Conservation (phyloP, 2,329 filamentous ascomycete species). For the Nothopassalora personata region DNA sequence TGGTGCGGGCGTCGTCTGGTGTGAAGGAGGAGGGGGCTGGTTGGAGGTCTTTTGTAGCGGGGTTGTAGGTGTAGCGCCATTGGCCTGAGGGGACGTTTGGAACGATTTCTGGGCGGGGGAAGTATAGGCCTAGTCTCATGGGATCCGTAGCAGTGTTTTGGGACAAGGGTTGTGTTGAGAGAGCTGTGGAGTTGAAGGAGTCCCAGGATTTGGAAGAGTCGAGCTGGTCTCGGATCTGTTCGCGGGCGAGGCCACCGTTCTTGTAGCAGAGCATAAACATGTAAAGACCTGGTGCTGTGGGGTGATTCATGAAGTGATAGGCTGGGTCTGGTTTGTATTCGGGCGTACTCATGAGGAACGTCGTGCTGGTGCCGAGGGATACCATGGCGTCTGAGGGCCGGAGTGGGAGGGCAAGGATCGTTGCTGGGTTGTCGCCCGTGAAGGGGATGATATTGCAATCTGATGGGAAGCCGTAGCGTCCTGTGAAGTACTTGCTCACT, state of each 20-base stretch:
- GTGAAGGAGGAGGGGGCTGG: slow-evolving; percentile 42
- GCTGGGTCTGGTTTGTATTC: slow-evolving; percentile 81
- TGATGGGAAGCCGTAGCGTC: slow-evolving; percentile 68
- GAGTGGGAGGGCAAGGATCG: slow-evolving; percentile 84
- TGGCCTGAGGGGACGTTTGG: slow-evolving; percentile 82
- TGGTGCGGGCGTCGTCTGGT: slow-evolving; percentile 67
- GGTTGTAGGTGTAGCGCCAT: slow-evolving; percentile 69
- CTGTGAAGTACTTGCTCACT: slow-evolving; percentile 72
- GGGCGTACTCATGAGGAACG: slow-evolving; percentile 96
- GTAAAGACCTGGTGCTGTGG: slow-evolving; percentile 81
- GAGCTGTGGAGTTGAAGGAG: slow-evolving; percentile 69
- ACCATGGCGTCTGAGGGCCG: slow-evolving; percentile 88
- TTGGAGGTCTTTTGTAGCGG: slow-evolving; percentile 43
- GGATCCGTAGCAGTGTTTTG: slow-evolving; percentile 48
- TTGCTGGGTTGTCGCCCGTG: slow-evolving; percentile 93
- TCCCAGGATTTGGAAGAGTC: slow-evolving; percentile 62
- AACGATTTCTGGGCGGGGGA: slow-evolving; percentile 90
- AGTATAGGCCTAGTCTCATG: slow-evolving; percentile 88
- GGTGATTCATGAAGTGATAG: slow-evolving; percentile 98
- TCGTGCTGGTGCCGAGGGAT: slow-evolving; percentile 89
- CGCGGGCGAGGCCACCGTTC: slow-evolving; percentile 89
- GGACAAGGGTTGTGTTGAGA: slow-evolving; percentile 64
- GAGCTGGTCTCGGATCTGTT: slow-evolving; percentile 78
- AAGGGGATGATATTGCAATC: slow-evolving; percentile 77
- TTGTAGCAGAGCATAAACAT: slow-evolving; percentile 99